Conservation (phyloP, 2,329 filamentous ascomycete genomes). For the Verticillium nonalfalfae region DNA sequence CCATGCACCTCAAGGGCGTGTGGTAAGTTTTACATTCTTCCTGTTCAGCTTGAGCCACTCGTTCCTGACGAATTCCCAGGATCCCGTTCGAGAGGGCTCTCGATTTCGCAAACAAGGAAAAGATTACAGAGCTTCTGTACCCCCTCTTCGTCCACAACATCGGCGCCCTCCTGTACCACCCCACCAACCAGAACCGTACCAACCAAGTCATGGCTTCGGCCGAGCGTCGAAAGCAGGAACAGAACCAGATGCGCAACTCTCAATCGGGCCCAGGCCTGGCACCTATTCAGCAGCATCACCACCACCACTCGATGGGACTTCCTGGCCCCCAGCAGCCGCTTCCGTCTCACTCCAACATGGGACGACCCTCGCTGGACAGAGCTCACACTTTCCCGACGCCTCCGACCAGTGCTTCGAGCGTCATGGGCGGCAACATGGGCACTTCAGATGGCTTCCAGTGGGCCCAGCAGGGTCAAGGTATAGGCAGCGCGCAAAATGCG, state of each 20-base stretch:
- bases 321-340: slow-evolving; percentile 48
- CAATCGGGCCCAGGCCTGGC: slow-evolving; percentile 50
- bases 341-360: slow-evolving; percentile 63
- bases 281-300: slow-evolving; percentile 63
- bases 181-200: slow-evolving; percentile 75
- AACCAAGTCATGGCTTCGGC: slow-evolving; percentile 84
- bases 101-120: slow-evolving; percentile 99
- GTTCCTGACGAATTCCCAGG: slow-evolving; percentile 44
- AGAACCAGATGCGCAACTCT: slow-evolving; percentile 53
- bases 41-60: neutral
- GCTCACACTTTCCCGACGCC: slow-evolving; percentile 92
- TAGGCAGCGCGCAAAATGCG: slow-evolving; percentile 54
- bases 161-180: slow-evolving; percentile 86
- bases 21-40: slow-evolving; percentile 57
- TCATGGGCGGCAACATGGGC: slow-evolving; percentile 61
- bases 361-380: slow-evolving; percentile 72
- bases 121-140: slow-evolving; percentile 93
- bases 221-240: slow-evolving; percentile 69
- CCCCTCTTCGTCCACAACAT: slow-evolving; percentile 98
- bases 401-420: slow-evolving; percentile 84
- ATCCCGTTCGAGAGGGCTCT: slow-evolving; percentile 97
- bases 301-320: slow-evolving; percentile 52
- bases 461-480: slow-evolving; percentile 51
- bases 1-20: slow-evolving; percentile 97
- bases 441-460: slow-evolving; percentile 77